phyloP scores from a whole-genome alignment of 495 filamentous ascomycete species.

The Aspergillus kassunensis region DNA sequence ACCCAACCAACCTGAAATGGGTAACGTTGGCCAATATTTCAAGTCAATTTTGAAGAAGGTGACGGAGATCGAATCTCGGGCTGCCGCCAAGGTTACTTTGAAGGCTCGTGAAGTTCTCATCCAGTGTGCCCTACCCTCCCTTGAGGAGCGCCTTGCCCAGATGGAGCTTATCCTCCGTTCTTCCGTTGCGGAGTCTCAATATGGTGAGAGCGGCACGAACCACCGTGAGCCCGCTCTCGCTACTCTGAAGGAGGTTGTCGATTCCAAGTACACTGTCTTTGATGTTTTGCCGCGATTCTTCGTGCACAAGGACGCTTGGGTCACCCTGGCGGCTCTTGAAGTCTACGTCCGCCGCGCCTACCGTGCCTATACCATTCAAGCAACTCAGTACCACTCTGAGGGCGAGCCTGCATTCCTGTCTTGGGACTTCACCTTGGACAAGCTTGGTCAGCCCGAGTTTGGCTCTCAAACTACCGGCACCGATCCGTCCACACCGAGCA shows the following conservation, averaged over 20 bases:
- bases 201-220: conserved; percentile 96
- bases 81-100: conserved; percentile 90
- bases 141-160: conserved; percentile 89
- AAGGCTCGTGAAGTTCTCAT: conserved; percentile 97
- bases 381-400: conserved; percentile 78
- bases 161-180: conserved; percentile 99
- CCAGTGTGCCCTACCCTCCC: conserved; percentile 90
- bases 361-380: conserved; percentile 86
- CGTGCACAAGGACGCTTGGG: conserved; percentile 88
- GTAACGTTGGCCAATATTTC: conserved; percentile 86
- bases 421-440: conserved; percentile 94
- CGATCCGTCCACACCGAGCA: conserved; percentile 79
- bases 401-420: conserved; percentile 76
- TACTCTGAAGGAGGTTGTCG: conserved; percentile 92
- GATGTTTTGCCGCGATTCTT: conserved; percentile 95
- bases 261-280: conserved; percentile 97
- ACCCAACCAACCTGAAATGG: conserved; percentile 86
- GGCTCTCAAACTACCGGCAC: conserved; percentile 65
- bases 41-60: conserved; percentile 77
- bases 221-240: conserved; percentile 86
- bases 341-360: conserved; percentile 96
- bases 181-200: conserved; percentile 92
- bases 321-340: conserved; percentile 87
- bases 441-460: conserved; percentile 85
- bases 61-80: conserved; percentile 84